phyloP scores from a whole-genome alignment of 2,329 filamentous ascomycete species.

The Sporothrix mexicana region DNA sequence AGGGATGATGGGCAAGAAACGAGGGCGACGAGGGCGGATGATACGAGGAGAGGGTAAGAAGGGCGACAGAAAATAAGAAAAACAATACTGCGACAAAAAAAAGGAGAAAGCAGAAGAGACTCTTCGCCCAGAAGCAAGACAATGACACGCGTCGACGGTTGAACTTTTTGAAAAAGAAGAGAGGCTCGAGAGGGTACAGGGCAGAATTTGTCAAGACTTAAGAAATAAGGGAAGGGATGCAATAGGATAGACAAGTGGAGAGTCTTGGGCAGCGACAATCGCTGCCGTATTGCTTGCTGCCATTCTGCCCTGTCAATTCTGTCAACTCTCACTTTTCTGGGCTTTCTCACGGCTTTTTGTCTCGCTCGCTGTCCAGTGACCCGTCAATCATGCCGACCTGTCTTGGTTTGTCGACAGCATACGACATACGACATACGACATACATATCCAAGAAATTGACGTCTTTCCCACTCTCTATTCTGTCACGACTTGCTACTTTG shows the following conservation, averaged over 20 bases:
- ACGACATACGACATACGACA: too few species aligned
- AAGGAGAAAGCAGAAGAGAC: background rate
- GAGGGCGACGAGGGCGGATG: background rate
- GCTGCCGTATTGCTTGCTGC: background rate
- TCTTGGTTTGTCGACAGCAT: background rate
- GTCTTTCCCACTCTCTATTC: too few species aligned
- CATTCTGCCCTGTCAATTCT: too few species aligned
- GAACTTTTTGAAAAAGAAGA: background rate
- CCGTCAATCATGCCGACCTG: background rate
- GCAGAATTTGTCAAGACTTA: background rate
- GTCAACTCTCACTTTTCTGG: background rate
- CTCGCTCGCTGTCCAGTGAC: background rate
- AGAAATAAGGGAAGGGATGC: background rate
- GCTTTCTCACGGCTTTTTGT: background rate
- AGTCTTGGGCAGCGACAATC: background rate
- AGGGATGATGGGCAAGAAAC: slow-evolving; percentile 1
- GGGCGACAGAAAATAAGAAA: background rate
- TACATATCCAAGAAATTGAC: too few species aligned
- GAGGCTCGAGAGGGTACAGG: background rate
- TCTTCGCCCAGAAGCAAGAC: background rate
- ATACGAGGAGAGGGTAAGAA: background rate
- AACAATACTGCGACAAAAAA: too few species aligned
- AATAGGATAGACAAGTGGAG: background rate
- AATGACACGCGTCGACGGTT: slow-evolving; percentile 15
- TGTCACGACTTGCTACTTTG: too few species aligned